These are phyloP conservation scores for Bjerkandera adusta DNA, from an alignment of 1,284 basidiomycete species.

Conservation along the genomic window DNA sequence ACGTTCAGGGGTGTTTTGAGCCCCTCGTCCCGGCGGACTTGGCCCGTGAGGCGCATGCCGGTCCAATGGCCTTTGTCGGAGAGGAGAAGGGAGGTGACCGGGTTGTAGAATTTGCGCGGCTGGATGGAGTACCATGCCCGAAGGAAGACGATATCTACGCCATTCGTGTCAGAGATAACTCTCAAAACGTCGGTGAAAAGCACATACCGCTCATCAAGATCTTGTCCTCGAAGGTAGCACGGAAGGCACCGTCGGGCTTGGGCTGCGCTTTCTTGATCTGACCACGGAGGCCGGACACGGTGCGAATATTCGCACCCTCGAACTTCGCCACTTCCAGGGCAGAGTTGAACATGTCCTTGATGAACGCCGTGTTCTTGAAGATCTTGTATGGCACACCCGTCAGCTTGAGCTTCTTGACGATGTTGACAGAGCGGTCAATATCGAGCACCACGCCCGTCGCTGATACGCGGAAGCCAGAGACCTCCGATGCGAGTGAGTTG, in stretches of 20 bases:
- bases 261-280: conserved; percentile 95
- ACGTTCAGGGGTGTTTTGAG: conserved; percentile 81
- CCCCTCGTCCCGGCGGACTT: conserved; percentile 83
- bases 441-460: conserved; percentile 96
- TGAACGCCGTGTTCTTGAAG: conserved; percentile 98
- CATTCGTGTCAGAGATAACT: conserved; percentile 8
- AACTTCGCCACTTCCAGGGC: conserved; percentile 97
- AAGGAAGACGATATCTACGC: conserved; percentile 89
- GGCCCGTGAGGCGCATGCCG: conserved; percentile 96
- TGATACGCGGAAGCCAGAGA: conserved; percentile 82
- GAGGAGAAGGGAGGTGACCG: conserved; percentile 88
- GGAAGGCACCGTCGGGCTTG: conserved; percentile 93
- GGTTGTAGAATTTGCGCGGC: conserved; percentile 95
- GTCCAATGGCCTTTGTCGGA: conserved; percentile 79
- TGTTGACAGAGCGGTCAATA: conserved; percentile 88
- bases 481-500: conserved; percentile 74
- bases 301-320: conserved; percentile 94
- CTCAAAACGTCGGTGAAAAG: background rate
- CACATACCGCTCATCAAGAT: conserved; percentile 88
- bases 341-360: conserved; percentile 96
- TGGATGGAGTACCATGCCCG: conserved; percentile 97
- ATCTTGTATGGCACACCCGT: conserved; percentile 96
- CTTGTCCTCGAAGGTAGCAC: conserved; percentile 99
- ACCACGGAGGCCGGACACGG: conserved; percentile 94
- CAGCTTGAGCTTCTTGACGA: conserved; percentile 98